phyloP scores from a whole-genome alignment of 148 eudicot genomes.

The Amaranthus palmeri region DNA sequence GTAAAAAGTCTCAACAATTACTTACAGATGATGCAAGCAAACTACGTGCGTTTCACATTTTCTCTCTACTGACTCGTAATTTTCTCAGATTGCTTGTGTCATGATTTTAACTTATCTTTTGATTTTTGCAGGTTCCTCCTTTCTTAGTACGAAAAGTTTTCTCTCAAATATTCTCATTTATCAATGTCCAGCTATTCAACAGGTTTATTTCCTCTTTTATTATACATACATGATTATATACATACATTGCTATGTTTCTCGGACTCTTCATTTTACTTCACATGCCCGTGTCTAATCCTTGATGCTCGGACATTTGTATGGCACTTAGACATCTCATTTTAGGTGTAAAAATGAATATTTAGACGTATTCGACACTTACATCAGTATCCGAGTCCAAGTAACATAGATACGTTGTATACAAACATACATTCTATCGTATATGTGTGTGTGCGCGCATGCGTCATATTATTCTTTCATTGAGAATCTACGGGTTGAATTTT shows the following conservation, averaged over 20 bases:
- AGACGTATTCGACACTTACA: too few species aligned
- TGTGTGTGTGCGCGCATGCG: too few species aligned
- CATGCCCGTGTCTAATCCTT: neutral
- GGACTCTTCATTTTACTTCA: neutral
- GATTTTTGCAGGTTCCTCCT: slow-evolving; percentile 62
- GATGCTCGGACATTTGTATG: too few species aligned
- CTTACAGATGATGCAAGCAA: slow-evolving; percentile 74
- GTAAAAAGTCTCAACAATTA: slow-evolving; percentile 72
- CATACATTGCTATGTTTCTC: too few species aligned
- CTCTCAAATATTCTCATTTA: slow-evolving; percentile 84
- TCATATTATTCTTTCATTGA: neutral
- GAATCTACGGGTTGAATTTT: slow-evolving; percentile 11
- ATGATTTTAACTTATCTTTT: slow-evolving; percentile 9
- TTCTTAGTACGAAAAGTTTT: slow-evolving; percentile 75
- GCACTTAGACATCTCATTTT: too few species aligned
- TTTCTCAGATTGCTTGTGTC: neutral
- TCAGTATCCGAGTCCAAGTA: too few species aligned
- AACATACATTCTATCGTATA: too few species aligned
- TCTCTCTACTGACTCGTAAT: neutral
- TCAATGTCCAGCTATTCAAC: slow-evolving; percentile 96
- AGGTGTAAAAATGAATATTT: too few species aligned
- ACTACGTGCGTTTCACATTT: slow-evolving; percentile 51
- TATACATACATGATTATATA: too few species aligned
- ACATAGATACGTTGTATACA: too few species aligned
- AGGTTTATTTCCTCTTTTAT: slow-evolving; percentile 36